Conservation (phyloP, 2,329 filamentous ascomycete species). For the Colletotrichum lentis region DNA sequence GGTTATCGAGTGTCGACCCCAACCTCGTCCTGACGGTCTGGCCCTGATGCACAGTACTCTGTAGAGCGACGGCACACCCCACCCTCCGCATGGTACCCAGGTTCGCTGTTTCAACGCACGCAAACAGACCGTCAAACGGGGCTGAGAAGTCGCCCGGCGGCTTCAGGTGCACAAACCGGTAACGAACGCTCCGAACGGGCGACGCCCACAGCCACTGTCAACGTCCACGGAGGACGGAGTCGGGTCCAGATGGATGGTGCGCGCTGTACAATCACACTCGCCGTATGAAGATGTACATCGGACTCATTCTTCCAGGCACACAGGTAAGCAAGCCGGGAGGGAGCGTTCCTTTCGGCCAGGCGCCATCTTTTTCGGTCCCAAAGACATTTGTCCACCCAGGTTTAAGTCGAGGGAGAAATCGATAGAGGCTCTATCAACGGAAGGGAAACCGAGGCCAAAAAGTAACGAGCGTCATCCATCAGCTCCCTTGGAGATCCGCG, state of each 20-base stretch:
- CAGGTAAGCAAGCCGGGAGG: not conserved
- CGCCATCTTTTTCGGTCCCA: not conserved
- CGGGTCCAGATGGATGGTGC: constrained; percentile 14
- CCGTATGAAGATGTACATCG: constrained; percentile 24
- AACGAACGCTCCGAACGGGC: constrained; percentile 26
- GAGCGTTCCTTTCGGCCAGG: not conserved
- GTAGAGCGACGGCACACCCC: constrained; percentile 29
- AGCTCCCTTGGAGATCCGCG: constrained; percentile 19
- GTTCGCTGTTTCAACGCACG: constrained; percentile 32
- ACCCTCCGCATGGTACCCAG: constrained; percentile 17
- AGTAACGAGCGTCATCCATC: constrained; percentile 6
- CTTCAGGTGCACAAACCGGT: constrained; percentile 24
- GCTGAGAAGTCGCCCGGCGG: constrained; percentile 11
- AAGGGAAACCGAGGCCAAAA: constrained; percentile 5
- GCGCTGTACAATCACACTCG: constrained; percentile 17
- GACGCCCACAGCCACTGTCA: constrained; percentile 25
- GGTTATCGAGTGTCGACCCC: not conserved
- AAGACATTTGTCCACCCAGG: not conserved
- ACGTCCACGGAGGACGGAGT: constrained; percentile 20
- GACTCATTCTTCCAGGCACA: constrained; percentile 23
- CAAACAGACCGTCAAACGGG: constrained; percentile 36
- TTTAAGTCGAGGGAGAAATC: not conserved
- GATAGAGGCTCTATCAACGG: constrained; percentile 23
- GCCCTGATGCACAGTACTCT: constrained; percentile 11
- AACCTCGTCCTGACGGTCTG: constrained; percentile 16